Base-by-base conservation (phyloP, 164 flowering plant genomes). In the Chloranthus sessilifolius region DNA sequence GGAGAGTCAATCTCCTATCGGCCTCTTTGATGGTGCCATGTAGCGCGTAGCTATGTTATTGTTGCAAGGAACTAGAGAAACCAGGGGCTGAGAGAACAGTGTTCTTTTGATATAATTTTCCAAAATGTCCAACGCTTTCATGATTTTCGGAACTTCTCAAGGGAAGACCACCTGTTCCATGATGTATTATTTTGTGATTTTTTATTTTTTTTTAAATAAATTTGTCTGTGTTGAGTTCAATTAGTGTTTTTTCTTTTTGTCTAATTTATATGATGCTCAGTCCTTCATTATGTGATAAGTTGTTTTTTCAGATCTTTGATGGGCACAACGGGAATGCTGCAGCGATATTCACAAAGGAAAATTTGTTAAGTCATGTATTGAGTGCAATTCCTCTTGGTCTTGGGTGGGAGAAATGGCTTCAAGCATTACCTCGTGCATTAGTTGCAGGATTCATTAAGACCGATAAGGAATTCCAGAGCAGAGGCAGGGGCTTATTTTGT, bases 311-410 rank as follows among this genome's bases (percentile, higher is more conserved):
- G 97, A 66, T 88, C 30, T 88, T 88, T 59, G 97, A 88, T 68
- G 97, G 97, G 53, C 97, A 88, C 66, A 88, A 88, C 54, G 97
- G 97, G 29, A 80, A 67, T 62, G 87, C 91, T 37, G 97, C 97
- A 3, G 97, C 95, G 40, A 70, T 83, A 40, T 88, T 41, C 61
- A 70, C 95, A 0, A 75, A 67, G 65, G 97, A 88, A 28, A 50
- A 81, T 68, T 62, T 88, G 60, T 64, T 88, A 48, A 80, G 58
- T 50, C 83, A 88, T 64, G 81, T 88, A 5, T 26, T 83, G 58
- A 58, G 80, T 77, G 95, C 92, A 16, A 68, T 88, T 43, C 95
- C 97, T 17, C 77, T 66, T 25, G 88, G 85, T 17, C 85, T 85
- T 59, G 78, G 82, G n/a, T 58, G 82, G 39, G 92, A 81, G 12